These are phyloP conservation scores for Hypoxylon fragiforme DNA, from an alignment of 495 filamentous ascomycete species.

Conservation along the genomic window DNA sequence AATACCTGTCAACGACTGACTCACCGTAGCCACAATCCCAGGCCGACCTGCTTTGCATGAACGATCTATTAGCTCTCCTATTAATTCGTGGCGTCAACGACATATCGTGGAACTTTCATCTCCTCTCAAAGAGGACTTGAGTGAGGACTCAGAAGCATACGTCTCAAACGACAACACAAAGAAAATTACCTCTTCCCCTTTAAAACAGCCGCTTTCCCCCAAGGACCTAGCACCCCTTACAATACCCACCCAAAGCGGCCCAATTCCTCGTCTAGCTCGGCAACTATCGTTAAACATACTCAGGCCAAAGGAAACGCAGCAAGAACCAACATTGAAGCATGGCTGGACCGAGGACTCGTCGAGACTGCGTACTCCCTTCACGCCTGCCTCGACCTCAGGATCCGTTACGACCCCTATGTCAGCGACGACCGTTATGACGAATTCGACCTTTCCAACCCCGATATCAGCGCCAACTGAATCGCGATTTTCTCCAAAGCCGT, in stretches of 20 bases:
- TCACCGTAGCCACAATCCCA: slow-evolving; percentile 66
- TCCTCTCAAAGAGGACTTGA: slow-evolving; percentile 34
- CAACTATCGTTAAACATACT: slow-evolving; percentile 46
- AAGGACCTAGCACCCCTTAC: slow-evolving; percentile 55
- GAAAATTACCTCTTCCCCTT: slow-evolving; percentile 27
- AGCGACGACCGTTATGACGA: slow-evolving; percentile 38
- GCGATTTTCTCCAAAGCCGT: slow-evolving; percentile 49
- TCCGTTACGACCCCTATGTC: slow-evolving; percentile 45
- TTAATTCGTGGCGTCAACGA: slow-evolving; percentile 51
- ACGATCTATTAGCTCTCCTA: slow-evolving; percentile 67
- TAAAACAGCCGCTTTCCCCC: slow-evolving; percentile 51
- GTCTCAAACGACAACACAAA: slow-evolving; percentile 1
- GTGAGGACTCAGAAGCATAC: slow-evolving; percentile 33
- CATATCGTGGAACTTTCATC: slow-evolving; percentile 45
- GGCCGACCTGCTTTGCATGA: slow-evolving; percentile 68
- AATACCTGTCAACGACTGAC: slow-evolving; percentile 31
- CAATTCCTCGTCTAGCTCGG: slow-evolving; percentile 41
- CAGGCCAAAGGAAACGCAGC: slow-evolving; percentile 43
- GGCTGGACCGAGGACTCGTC: slow-evolving; percentile 51
- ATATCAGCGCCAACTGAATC: slow-evolving; percentile 49
- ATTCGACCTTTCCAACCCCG: slow-evolving; percentile 50
- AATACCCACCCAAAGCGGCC: slow-evolving; percentile 49
- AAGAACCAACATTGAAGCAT: slow-evolving; percentile 39
- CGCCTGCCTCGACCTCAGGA: slow-evolving; percentile 46
- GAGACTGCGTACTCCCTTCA: slow-evolving; percentile 47